phyloP scores from a whole-genome alignment of 495 filamentous ascomycete species.

The Pyronema domesticum region DNA sequence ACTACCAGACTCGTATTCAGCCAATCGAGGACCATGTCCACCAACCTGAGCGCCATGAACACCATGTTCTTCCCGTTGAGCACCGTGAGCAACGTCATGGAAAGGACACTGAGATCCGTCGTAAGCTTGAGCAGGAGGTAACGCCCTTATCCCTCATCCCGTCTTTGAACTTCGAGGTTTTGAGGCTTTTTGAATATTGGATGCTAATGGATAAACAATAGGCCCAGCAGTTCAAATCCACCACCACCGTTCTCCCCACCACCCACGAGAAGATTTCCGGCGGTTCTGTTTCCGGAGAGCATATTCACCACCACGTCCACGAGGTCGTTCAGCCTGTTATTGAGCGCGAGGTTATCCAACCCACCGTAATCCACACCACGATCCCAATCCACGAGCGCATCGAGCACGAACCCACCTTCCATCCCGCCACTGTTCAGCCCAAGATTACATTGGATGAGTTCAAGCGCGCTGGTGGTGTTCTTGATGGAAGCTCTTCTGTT shows the following conservation, averaged over 20 bases:
- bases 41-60: constrained; percentile 32
- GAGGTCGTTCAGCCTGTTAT: constrained; percentile 50
- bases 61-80: constrained; percentile 36
- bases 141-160: background rate
- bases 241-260: constrained; percentile 30
- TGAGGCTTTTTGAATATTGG: background rate
- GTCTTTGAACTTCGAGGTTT: background rate
- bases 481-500: constrained; percentile 29
- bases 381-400: constrained; percentile 48
- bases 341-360: constrained; percentile 47
- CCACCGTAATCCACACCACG: constrained; percentile 48
- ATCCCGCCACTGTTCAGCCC: constrained; percentile 38
- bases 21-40: constrained; percentile 32
- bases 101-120: constrained; percentile 30
- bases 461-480: constrained; percentile 36
- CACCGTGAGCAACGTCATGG: constrained; percentile 38
- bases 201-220: background rate
- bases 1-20: constrained; percentile 39
- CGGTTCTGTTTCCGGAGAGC: constrained; percentile 38
- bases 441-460: constrained; percentile 45
- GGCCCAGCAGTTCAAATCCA: constrained; percentile 32
- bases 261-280: constrained; percentile 31
- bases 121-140: constrained; percentile 16
- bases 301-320: constrained; percentile 45
- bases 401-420: constrained; percentile 42